Evolutionary conservation across 2,329 filamentous ascomycete genomes (phyloP).

Genomic region (Stagonosporopsis chrysanthemi): DNA sequence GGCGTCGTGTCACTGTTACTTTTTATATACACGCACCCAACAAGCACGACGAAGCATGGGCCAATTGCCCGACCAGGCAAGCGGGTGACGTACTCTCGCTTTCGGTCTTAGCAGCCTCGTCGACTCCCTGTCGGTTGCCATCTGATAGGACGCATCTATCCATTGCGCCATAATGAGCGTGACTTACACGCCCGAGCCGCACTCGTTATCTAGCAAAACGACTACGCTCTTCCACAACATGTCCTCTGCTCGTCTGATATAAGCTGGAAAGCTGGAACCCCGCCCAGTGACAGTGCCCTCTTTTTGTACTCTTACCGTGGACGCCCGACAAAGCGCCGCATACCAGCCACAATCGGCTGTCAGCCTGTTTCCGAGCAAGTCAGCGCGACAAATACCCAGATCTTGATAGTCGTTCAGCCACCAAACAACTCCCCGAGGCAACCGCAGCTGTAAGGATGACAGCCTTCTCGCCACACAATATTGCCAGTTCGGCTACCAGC

Average conservation of each 20-base stretch:
- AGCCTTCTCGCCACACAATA: constrained; percentile 40
- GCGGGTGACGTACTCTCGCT: constrained; percentile 17
- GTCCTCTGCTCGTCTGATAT: constrained; percentile 20
- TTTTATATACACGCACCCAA: constrained; percentile 13
- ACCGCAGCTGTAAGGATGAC: constrained; percentile 28
- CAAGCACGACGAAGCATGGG: constrained; percentile 4
- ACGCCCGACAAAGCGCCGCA: constrained; percentile 13
- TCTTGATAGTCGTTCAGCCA: constrained; percentile 23
- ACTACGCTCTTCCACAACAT: background rate
- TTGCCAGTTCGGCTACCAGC: constrained; percentile 38
- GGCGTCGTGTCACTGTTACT: constrained; percentile 17
- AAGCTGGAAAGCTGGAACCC: constrained; percentile 15
- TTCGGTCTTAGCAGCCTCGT: constrained; percentile 12
- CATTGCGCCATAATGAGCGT: constrained; percentile 15
- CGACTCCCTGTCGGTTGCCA: constrained; percentile 6
- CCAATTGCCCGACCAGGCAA: constrained; percentile 6
- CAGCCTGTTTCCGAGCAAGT: constrained; percentile 9
- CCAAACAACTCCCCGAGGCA: constrained; percentile 12
- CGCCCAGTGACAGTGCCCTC: constrained; percentile 8
- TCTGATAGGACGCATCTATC: constrained; percentile 4
- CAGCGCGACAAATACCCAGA: constrained; percentile 22
- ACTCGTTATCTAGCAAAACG: constrained; percentile 5
- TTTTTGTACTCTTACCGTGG: constrained; percentile 6
- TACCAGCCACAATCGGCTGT: constrained; percentile 15
- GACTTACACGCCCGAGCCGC: constrained; percentile 1